phyloP scores from a whole-genome alignment of 31 red algal species.

The Bonnemaisonia californica region DNA sequence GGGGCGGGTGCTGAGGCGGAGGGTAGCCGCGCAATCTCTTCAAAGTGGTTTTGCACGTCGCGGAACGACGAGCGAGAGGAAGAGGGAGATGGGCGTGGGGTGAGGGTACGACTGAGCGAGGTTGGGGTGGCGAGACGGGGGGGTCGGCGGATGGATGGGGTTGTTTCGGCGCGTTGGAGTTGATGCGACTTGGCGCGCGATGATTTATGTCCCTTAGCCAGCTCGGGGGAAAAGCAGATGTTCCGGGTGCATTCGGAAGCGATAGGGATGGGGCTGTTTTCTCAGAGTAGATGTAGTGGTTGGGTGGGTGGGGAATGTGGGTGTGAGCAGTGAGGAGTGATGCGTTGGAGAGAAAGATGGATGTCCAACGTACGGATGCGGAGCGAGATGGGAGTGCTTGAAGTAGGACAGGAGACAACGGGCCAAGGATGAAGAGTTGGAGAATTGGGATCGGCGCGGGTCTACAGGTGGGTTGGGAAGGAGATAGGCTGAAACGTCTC shows the following conservation, averaged over 20 bases:
- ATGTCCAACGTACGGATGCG: too few species aligned
- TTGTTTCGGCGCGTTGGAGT: neutral
- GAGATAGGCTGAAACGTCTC: neutral
- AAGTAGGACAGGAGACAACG: neutral
- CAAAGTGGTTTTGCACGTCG: neutral
- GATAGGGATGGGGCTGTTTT: neutral
- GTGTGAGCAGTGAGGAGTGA: too few species aligned
- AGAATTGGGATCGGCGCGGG: too few species aligned
- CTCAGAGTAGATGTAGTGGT: neutral
- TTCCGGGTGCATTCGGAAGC: too few species aligned
- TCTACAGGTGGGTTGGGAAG: neutral
- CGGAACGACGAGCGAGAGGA: constrained; percentile 15
- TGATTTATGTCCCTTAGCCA: neutral
- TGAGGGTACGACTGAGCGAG: neutral
- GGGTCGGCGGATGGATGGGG: constrained; percentile 6
- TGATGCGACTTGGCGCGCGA: neutral
- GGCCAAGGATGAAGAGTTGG: too few species aligned
- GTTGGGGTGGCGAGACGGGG: neutral
- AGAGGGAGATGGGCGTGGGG: neutral
- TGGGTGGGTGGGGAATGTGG: neutral
- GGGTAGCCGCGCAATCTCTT: neutral
- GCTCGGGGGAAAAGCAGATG: too few species aligned
- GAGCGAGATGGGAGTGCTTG: too few species aligned
- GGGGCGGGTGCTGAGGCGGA: neutral
- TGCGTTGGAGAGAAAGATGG: too few species aligned